Base-by-base conservation (phyloP, 163 green algal species). In the Chlamydomonas reinhardtii region DNA sequence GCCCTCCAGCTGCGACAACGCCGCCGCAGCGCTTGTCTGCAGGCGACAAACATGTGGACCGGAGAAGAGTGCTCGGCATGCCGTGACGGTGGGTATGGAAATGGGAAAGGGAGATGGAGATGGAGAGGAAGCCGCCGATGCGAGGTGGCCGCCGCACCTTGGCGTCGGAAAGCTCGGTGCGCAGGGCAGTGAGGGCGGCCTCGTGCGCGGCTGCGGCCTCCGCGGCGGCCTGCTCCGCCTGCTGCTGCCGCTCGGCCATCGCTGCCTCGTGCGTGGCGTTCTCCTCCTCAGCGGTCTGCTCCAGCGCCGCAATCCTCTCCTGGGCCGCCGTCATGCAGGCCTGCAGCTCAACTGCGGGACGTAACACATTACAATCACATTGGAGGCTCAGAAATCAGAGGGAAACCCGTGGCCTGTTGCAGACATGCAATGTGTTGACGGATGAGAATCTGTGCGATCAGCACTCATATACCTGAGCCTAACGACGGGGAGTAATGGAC, bases 281-380 rank as follows among this genome's bases (percentile, higher is more conserved):
- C 3, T 91, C 78, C 0, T 78, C 76, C 71, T 95, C 90, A 11
- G 83, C 85, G 64, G 92, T 89, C 72, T 96, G 88, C 89, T 98
- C 94, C 34, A 98, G 89, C 32, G 91, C 88, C 0, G 82, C 78
- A 20, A 97, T 92, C 66, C 92, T 82, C 83, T 96, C 94, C 29
- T 90, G 86, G 4, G 95, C 95, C 31, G 94, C 92, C 27, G 94
- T 82, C 4, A 89, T 90, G 69, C 94, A 98, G 0, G 93, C 91
- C 73, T 95, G 91, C 25, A 92, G 89, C 87, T 98, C 95, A n/a
- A 84, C 95, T 97, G 93, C 68, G 29, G 35, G 69, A 37, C 29
- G 20, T 6, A 71, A 9, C 12, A 69, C 31, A 48, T 5, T 14
- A 48, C 39, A 48, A n/a, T n/a, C n/a, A n/a, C n/a, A n/a, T n/a